Base-by-base conservation (phyloP, 2,329 filamentous ascomycete genomes). In the Cladosporium sphaerospermum region DNA sequence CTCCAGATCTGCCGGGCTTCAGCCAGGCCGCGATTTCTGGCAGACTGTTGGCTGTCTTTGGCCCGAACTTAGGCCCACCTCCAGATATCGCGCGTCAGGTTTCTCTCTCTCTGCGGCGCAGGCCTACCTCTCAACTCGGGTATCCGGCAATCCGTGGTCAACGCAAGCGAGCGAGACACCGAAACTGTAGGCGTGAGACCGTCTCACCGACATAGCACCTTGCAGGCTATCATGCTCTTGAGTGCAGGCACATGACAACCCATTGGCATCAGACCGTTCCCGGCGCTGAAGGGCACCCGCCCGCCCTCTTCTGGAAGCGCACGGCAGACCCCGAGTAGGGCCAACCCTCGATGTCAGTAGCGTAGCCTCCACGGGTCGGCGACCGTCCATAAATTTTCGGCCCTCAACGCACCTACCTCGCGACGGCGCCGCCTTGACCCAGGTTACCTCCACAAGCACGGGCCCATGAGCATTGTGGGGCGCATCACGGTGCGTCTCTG, bases 381-480 rank as follows among this genome's bases (percentile, higher is more conserved):
- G 28, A 36, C 9, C 28, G 48, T 44, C 40, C 31, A 19, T 14
- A 33, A 51, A 51, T 44, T 44, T 51, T 41, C 36, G 47, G 39
- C 31, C 11, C 48, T 51, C 48, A 51, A 51, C 48, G 48, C 48
- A 51, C 39, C 14, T 10, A 51, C 18, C 40, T 51, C 40, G 44
- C 48, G 40, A 51, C 39, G 40, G 47, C 39, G 47, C 39, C 31
- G 31, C 39, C 18, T 2, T 43, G 48, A 51, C 41, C 48, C 40
- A 51, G 32, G 16, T 41, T 33, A 16, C 40, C 48, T 51, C 48
- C 48, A 51, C 48, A 51, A 18, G 48, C 48, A 51, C 48, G 48
- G 34, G 39, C 48, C 48, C n/a, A 16, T 37, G 11, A 9, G 11
- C 39, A 13, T 51, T 51, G 48, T 51, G 48, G 48, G 48, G 48